Evolutionary conservation across 2,329 filamentous ascomycete genomes (phyloP).

Genomic region (Cucurbitaria berberidis): DNA sequence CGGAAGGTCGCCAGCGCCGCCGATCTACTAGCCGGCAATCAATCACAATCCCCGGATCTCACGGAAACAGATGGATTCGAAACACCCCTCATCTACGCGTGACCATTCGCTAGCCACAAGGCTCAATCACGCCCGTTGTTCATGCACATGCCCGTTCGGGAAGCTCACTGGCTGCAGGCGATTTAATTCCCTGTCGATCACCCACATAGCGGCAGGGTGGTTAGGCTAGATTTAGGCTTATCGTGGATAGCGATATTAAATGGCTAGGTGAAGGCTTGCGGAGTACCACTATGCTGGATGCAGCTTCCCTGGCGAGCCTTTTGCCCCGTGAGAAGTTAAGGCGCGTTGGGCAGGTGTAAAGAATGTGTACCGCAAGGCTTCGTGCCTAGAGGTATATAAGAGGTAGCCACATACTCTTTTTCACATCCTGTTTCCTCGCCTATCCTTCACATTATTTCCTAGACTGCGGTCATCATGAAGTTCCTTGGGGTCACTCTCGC

Average conservation of each 20-base stretch:
- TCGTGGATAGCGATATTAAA: slow-evolving; percentile 36
- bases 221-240: slow-evolving; percentile 17
- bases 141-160: slow-evolving; percentile 14
- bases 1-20: slow-evolving; percentile 9
- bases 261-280: slow-evolving; percentile 3
- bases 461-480: slow-evolving; percentile 37
- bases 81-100: slow-evolving; percentile 8
- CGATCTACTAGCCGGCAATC: slow-evolving; percentile 2
- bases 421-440: slow-evolving; percentile 1
- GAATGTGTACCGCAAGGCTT: background rate
- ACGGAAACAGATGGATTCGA: background rate
- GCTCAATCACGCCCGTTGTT: slow-evolving; percentile 4
- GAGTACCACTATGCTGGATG: slow-evolving; percentile 16
- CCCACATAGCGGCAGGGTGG: slow-evolving; percentile 15
- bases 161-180: slow-evolving; percentile 15
- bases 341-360: slow-evolving; percentile 38
- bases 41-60: slow-evolving; percentile 3
- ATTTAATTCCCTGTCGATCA: slow-evolving; percentile 18
- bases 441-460: slow-evolving; percentile 2
- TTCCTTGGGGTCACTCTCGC: slow-evolving; percentile 37
- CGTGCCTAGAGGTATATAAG: slow-evolving; percentile 11
- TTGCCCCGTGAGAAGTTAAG: slow-evolving; percentile 30
- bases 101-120: slow-evolving; percentile 3
- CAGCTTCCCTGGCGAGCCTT: slow-evolving; percentile 33
- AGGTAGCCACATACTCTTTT: background rate